phyloP scores from a whole-genome alignment of 2,329 filamentous ascomycete genomes.

The Neurospora crassa region DNA sequence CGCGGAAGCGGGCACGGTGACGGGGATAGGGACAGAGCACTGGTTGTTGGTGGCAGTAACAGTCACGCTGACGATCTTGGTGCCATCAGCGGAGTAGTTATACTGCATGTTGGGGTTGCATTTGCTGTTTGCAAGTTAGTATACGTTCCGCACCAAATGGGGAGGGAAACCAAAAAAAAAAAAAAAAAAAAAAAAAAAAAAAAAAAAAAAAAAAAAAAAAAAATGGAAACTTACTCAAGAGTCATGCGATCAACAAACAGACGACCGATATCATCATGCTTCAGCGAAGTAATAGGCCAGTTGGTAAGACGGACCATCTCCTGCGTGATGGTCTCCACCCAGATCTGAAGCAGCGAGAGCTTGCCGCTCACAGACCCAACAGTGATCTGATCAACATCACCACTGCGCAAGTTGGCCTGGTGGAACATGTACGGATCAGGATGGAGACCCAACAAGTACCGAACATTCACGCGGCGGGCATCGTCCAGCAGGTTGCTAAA shows the following conservation, averaged over 20 bases:
- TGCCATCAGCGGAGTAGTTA: slow-evolving; percentile 30
- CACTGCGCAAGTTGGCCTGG: slow-evolving; percentile 49
- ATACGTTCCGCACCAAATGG: no score
- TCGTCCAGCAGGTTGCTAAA: slow-evolving; percentile 41
- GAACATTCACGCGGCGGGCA: slow-evolving; percentile 42
- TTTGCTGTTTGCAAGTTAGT: slow-evolving; percentile 16
- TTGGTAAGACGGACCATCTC: slow-evolving; percentile 42
- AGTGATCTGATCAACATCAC: slow-evolving; percentile 34
- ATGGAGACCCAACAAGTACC: slow-evolving; percentile 46
- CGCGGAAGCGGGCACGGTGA: slow-evolving; percentile 40
- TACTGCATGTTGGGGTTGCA: slow-evolving; percentile 41
- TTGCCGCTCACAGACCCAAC: slow-evolving; percentile 37
- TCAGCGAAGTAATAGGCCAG: slow-evolving; percentile 42
- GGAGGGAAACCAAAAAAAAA: no score
- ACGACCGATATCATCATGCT: slow-evolving; percentile 44
- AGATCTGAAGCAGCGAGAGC: slow-evolving; percentile 45
- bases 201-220: no score
- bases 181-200: no score
- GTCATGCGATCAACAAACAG: slow-evolving; percentile 42
- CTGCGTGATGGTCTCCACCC: slow-evolving; percentile 43
- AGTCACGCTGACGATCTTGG: slow-evolving; percentile 38
- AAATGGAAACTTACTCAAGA: slow-evolving; percentile 33
- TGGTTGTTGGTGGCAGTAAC: slow-evolving; percentile 38
- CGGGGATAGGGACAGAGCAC: slow-evolving; percentile 41
- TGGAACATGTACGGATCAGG: slow-evolving; percentile 54